Percentiles rank a stretch among this genome's conserved stretches.
Evolutionary conservation across 148 eudicot genomes (phyloP).

Genomic region (Rhododendron henanense): DNA sequence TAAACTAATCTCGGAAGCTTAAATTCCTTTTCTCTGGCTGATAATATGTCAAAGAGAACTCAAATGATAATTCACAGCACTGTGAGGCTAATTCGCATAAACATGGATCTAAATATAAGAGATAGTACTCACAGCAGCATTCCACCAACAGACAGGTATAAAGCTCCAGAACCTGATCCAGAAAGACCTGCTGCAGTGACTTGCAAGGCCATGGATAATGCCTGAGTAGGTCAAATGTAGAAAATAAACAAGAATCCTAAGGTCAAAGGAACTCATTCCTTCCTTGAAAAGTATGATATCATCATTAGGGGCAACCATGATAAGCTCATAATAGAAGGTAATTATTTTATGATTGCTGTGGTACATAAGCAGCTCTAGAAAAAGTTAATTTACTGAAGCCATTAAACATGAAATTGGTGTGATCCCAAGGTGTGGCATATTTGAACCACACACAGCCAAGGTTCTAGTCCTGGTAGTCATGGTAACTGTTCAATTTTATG

Average conservation of each 20-base stretch:
- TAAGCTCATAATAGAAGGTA: neutral
- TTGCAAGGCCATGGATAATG: conserved; percentile 74
- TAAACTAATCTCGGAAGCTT: neutral
- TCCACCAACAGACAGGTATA: conserved; percentile 79
- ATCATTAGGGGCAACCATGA: neutral
- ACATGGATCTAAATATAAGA: neutral
- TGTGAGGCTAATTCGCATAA: neutral
- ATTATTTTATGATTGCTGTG: neutral
- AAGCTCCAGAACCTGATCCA: conserved; percentile 40
- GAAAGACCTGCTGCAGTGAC: conserved; percentile 60
- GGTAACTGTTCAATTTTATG: neutral
- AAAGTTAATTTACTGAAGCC: neutral
- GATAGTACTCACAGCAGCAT: conserved; percentile 67
- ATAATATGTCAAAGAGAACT: neutral
- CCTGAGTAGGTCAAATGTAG: conserved; percentile 35
- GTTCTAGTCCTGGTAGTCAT: neutral
- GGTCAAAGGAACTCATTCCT: neutral
- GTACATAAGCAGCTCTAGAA: neutral
- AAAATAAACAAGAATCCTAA: neutral
- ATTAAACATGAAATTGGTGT: neutral
- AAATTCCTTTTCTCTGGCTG: neutral
- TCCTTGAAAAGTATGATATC: neutral
- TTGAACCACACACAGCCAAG: neutral
- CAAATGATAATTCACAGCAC: neutral
- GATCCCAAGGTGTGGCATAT: neutral